Conservation (phyloP, 129 eudicot species). For the Lactuca saligna region DNA sequence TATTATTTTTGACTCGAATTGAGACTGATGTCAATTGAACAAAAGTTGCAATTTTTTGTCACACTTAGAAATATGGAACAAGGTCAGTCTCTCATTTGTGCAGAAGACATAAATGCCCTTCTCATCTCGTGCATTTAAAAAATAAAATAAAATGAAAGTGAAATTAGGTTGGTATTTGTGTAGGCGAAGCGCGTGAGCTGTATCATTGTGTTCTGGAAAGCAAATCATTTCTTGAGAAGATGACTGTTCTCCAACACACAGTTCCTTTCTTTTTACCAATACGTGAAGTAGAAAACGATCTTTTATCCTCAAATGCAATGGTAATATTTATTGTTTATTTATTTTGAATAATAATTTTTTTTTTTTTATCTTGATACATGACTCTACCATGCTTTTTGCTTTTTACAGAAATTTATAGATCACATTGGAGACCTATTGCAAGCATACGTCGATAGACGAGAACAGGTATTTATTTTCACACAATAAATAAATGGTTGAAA, state of each 20-base stretch:
- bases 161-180: neutral
- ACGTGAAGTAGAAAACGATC: constrained; percentile 78
- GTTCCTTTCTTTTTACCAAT: constrained; percentile 92
- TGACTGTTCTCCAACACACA: constrained; percentile 89
- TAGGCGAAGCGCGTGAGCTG: constrained; percentile 88
- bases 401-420: constrained; percentile 78
- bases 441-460: constrained; percentile 91
- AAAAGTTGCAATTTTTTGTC: too few relatives aligned
- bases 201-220: constrained; percentile 98
- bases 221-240: constrained; percentile 95
- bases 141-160: too few relatives aligned
- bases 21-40: too few relatives aligned
- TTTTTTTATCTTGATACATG: too few relatives aligned
- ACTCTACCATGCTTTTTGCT: neutral
- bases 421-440: constrained; percentile 87
- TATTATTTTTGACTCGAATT: neutral
- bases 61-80: too few relatives aligned
- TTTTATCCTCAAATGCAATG: constrained; percentile 91
- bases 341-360: too few relatives aligned
- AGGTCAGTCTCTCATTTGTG: too few relatives aligned
- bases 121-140: too few relatives aligned
- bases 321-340: constrained; percentile 22
- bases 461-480: constrained; percentile 53
- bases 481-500: neutral
- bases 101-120: too few relatives aligned